A percentile compares a stretch with the other conserved stretches of the same genome.
Conservation (phyloP, 2,329 filamentous ascomycete genomes). For the Scopulariopsis brevicaulis region DNA sequence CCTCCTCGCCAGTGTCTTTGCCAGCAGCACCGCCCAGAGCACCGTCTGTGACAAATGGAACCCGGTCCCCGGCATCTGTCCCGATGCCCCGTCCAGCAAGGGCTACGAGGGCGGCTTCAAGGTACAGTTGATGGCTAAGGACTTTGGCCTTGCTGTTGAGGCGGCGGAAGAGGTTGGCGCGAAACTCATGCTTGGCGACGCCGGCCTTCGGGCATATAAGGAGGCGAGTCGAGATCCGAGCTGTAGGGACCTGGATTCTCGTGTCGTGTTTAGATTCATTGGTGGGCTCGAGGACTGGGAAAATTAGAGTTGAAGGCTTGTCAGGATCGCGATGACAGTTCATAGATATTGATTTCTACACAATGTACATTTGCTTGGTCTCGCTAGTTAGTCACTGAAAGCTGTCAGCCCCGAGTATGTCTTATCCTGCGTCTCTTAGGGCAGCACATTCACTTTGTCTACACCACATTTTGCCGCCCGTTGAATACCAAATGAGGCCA, state of each 20-base stretch:
- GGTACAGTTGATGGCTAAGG: neutral
- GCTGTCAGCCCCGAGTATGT: too few relatives aligned
- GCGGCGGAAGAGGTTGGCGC: neutral
- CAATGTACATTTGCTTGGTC: too few relatives aligned
- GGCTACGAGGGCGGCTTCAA: neutral
- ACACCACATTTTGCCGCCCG: too few relatives aligned
- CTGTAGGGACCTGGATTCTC: neutral
- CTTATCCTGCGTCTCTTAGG: too few relatives aligned
- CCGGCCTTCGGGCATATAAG: neutral
- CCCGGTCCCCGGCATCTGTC: neutral
- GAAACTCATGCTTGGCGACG: neutral
- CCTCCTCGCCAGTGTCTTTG: neutral
- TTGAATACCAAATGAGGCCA: too few relatives aligned
- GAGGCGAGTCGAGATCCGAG: neutral
- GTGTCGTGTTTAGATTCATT: neutral
- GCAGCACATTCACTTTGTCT: too few relatives aligned
- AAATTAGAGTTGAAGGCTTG: too few relatives aligned
- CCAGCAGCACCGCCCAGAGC: neutral
- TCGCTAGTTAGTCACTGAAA: too few relatives aligned
- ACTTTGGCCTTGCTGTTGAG: neutral
- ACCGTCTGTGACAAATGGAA: neutral
- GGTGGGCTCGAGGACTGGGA: neutral
- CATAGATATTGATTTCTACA: too few relatives aligned
- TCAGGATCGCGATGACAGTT: too few relatives aligned
- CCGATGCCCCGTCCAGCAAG: neutral